These are phyloP conservation scores for Knoxia roxburghii DNA, from an alignment of 257 asterid genomes.

Conservation along the genomic window DNA sequence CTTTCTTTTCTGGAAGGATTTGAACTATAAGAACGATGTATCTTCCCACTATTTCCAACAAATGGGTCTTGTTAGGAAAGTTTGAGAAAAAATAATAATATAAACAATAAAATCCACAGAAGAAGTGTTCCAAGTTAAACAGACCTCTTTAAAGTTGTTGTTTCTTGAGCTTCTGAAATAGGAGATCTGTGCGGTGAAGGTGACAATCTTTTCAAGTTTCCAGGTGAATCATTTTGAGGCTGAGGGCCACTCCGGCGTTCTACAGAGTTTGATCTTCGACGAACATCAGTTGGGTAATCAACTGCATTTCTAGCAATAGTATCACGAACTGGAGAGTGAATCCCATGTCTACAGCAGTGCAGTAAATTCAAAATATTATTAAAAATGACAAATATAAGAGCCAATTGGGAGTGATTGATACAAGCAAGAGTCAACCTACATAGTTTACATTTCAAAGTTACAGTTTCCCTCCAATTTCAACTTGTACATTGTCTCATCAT, in stretches of 20 bases:
- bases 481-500: not conserved
- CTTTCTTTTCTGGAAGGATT: constrained; percentile 31
- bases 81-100: constrained; percentile 34
- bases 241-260: constrained; percentile 48
- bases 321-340: constrained; percentile 45
- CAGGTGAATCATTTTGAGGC: constrained; percentile 35
- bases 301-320: constrained; percentile 36
- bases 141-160: constrained; percentile 44
- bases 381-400: not conserved
- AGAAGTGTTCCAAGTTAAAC: not conserved
- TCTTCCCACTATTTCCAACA: constrained; percentile 31
- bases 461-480: not conserved
- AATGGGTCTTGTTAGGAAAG: constrained; percentile 35
- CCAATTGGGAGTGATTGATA: not conserved
- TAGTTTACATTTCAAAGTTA: not conserved
- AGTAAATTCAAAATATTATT: constrained; percentile 10
- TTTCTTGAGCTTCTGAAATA: constrained; percentile 46
- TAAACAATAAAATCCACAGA: not conserved
- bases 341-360: constrained; percentile 35
- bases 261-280: constrained; percentile 27
- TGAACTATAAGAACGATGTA: constrained; percentile 31
- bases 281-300: constrained; percentile 27
- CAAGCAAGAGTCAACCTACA: not conserved
- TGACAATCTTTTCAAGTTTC: constrained; percentile 27
- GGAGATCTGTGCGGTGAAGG: constrained; percentile 40